Percentiles rank a stretch among this genome's conserved stretches.
Evolutionary conservation across 2,329 filamentous ascomycete genomes (phyloP).

Genomic region (Hortaea werneckii): DNA sequence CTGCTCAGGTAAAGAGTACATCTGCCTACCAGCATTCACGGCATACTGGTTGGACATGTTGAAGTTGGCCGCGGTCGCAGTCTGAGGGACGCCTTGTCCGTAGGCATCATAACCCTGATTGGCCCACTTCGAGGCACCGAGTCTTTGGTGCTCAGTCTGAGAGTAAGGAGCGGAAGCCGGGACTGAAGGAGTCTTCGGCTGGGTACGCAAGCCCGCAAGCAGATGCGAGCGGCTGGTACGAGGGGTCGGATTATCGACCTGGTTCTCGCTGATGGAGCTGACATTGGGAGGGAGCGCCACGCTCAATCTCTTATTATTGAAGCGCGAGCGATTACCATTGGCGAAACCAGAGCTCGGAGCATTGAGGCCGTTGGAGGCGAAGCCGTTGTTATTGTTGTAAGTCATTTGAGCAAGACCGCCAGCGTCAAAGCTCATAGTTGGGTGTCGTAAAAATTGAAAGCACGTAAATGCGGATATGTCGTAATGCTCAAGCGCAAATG

Average conservation of each 20-base stretch:
- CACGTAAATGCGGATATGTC: conserved; percentile 2
- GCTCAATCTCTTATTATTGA: conserved; percentile 75
- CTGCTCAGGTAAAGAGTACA: conserved; percentile 70
- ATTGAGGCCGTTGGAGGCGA: conserved; percentile 60
- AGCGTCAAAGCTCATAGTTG: conserved; percentile 65
- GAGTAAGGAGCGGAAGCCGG: conserved; percentile 54
- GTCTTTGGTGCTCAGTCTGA: conserved; percentile 41
- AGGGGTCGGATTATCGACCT: conserved; percentile 66
- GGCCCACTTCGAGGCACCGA: conserved; percentile 40
- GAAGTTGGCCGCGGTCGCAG: conserved; percentile 45
- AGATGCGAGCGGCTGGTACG: conserved; percentile 92
- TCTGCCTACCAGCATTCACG: conserved; percentile 41
- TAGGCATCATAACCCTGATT: conserved; percentile 29
- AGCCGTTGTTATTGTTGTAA: conserved; percentile 49
- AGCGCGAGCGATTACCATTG: conserved; percentile 75
- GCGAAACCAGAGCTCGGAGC: conserved; percentile 73
- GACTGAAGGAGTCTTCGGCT: conserved; percentile 72
- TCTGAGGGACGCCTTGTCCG: conserved; percentile 45
- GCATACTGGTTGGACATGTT: conserved; percentile 34
- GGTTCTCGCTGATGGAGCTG: conserved; percentile 54
- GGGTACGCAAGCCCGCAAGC: conserved; percentile 83
- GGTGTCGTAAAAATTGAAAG: conserved; percentile 13
- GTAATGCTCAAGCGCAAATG: conserved; percentile 4
- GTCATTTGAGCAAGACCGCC: conserved; percentile 99
- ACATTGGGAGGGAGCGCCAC: conserved; percentile 65